Evolutionary conservation across 371 early-diverging fungal species (phyloP).

Genomic region (Coemansia sp.): DNA sequence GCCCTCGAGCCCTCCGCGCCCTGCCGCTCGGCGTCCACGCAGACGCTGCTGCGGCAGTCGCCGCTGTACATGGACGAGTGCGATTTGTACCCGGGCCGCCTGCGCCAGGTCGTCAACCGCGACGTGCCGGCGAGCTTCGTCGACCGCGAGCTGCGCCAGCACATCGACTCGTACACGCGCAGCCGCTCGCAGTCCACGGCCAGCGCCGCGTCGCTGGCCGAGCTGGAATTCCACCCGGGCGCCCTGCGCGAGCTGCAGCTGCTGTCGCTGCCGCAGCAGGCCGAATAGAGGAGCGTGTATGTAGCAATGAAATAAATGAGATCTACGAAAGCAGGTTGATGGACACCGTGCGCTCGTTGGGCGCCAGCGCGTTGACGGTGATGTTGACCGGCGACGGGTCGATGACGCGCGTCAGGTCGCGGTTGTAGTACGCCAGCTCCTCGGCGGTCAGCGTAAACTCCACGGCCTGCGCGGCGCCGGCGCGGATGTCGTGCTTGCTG

Average conservation of each 20-base stretch:
- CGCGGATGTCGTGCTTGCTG: conserved; percentile 54
- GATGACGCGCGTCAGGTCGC: conserved; percentile 47
- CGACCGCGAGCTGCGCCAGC: neutral
- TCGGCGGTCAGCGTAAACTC: conserved; percentile 52
- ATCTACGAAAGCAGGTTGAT: conserved; percentile 11
- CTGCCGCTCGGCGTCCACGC: neutral
- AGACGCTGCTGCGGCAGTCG: conserved; percentile 26
- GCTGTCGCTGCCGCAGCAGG: neutral
- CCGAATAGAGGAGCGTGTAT: neutral
- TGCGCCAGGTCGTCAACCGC: conserved; percentile 49
- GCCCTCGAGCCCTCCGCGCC: neutral
- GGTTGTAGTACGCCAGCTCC: conserved; percentile 51
- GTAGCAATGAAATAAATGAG: neutral
- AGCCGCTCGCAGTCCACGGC: neutral
- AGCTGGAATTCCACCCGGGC: conserved; percentile 27
- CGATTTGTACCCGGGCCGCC: conserved; percentile 42
- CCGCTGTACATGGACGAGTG: conserved; percentile 41
- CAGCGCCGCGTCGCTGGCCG: neutral
- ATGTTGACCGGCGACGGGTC: conserved; percentile 53
- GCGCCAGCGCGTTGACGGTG: conserved; percentile 53
- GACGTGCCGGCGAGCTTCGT: neutral
- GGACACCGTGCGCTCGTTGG: conserved; percentile 26
- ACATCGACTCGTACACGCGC: neutral
- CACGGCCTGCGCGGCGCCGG: conserved; percentile 53
- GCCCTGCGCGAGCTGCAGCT: conserved; percentile 10